Percentiles rank a stretch among this genome's conserved stretches.
Evolutionary conservation across 306 rosid species (phyloP).

Genomic region (Sophora flavescens): DNA sequence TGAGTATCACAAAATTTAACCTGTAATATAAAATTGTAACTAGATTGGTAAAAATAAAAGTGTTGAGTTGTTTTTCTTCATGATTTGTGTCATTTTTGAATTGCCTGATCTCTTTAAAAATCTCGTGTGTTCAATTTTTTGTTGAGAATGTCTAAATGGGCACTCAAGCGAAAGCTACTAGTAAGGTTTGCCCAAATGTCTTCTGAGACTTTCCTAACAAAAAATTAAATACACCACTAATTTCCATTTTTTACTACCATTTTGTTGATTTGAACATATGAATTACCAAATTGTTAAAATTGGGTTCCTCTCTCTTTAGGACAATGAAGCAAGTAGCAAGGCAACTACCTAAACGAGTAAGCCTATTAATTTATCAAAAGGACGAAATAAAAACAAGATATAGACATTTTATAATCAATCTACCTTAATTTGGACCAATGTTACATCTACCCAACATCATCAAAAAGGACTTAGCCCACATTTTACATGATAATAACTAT

Average conservation of each 20-base stretch:
- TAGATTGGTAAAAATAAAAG: background rate
- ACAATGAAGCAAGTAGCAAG: background rate
- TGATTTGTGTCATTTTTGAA: background rate
- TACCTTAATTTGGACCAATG: slow-evolving; percentile 29
- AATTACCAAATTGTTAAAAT: background rate
- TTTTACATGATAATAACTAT: slow-evolving; percentile 38
- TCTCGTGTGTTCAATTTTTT: too few relatives aligned
- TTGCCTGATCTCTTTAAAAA: background rate
- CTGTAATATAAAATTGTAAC: too few relatives aligned
- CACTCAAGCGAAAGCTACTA: too few relatives aligned
- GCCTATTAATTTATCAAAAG: background rate
- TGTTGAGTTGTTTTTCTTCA: background rate
- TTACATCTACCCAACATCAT: slow-evolving; percentile 29
- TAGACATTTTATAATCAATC: slow-evolving; percentile 18
- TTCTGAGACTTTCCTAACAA: too few relatives aligned
- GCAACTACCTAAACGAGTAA: slow-evolving; percentile 6
- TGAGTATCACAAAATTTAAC: too few relatives aligned
- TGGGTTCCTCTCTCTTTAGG: background rate
- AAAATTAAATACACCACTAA: background rate
- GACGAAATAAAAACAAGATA: background rate
- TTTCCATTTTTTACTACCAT: background rate
- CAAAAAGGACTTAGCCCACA: background rate
- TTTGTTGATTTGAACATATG: slow-evolving; percentile 14
- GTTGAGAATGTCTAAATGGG: too few relatives aligned
- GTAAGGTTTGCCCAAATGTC: too few relatives aligned